Evolutionary conservation across 73 alveolate species (phyloP).

Genomic region (Effrenium voratum): DNA sequence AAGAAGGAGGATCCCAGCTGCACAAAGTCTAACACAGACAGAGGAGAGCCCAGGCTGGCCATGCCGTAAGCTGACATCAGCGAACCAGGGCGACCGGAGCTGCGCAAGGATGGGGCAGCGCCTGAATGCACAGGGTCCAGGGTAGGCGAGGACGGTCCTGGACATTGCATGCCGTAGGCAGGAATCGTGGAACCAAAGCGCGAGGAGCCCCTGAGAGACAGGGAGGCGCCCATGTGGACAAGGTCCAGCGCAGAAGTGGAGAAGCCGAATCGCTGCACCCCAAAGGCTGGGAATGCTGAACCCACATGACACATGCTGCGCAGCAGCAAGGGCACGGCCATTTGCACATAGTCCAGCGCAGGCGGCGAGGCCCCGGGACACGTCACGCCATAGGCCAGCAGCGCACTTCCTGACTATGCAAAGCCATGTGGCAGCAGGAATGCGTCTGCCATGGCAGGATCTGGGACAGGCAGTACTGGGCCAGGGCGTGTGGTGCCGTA

Average conservation of each 20-base stretch:
- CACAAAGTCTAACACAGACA: conserved; percentile 54
- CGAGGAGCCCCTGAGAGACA: conserved; percentile 42
- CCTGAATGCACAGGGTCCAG: conserved; percentile 62
- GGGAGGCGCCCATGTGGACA: conserved; percentile 60
- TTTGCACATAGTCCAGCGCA: conserved; percentile 55
- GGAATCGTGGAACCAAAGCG: conserved; percentile 16
- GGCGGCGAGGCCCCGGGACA: conserved; percentile 6
- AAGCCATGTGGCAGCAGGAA: conserved; percentile 12
- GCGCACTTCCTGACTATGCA: conserved; percentile 53
- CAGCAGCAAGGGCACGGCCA: conserved; percentile 34
- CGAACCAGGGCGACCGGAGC: conserved; percentile 56
- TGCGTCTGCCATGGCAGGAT: conserved; percentile 55
- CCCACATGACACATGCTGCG: conserved; percentile 56
- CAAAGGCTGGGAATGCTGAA: conserved; percentile 16
- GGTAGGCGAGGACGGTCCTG: not conserved
- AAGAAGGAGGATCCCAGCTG: conserved; percentile 43
- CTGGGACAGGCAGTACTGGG: conserved; percentile 2
- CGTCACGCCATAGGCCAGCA: conserved; percentile 50
- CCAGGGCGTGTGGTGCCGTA: conserved; percentile 59
- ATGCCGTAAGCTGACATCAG: conserved; percentile 67
- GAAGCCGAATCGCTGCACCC: conserved; percentile 29
- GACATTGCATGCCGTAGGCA: conserved; percentile 82
- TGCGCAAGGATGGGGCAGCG: conserved; percentile 40
- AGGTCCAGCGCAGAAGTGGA: conserved; percentile 48
- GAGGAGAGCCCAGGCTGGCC: conserved; percentile 68